A percentile compares a stretch with the other conserved stretches of the same genome.
phyloP scores from a whole-genome alignment of 306 rosid genomes.

The Malus asiatica region DNA sequence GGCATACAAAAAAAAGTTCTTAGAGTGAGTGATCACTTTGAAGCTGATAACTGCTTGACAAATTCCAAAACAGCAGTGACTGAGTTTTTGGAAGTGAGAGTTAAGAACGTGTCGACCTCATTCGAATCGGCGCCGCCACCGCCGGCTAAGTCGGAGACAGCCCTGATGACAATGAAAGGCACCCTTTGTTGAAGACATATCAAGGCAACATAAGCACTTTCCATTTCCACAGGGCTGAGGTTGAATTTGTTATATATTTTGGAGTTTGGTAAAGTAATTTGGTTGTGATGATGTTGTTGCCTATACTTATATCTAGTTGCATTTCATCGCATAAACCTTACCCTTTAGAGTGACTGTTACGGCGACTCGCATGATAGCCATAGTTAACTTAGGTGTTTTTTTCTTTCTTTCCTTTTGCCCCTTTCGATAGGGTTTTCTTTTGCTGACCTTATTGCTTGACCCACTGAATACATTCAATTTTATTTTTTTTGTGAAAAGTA shows the following conservation, averaged over 20 bases:
- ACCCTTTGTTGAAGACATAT: conserved; percentile 37
- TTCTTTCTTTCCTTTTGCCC: too few species aligned
- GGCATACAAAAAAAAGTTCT: neutral
- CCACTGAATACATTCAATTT: too few species aligned
- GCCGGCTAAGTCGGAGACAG: conserved; percentile 46
- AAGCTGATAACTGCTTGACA: conserved; percentile 26
- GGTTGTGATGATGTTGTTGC: too few species aligned
- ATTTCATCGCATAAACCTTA: too few species aligned
- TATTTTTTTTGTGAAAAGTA: too few species aligned
- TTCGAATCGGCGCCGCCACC: conserved; percentile 43
- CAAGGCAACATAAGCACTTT: conserved; percentile 48
- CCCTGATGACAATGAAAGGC: conserved; percentile 47
- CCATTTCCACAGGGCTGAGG: conserved; percentile 44
- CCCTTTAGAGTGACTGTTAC: accelerated
- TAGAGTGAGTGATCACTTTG: too few species aligned
- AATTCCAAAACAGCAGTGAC: conserved; percentile 38
- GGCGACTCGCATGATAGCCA: accelerated
- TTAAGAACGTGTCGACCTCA: conserved; percentile 40
- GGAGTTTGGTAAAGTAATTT: too few species aligned
- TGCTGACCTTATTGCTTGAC: too few species aligned
- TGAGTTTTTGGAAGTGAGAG: conserved; percentile 43
- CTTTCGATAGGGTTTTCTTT: too few species aligned
- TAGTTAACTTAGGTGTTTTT: too few species aligned
- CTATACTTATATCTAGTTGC: too few species aligned
- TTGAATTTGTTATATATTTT: conserved; percentile 26